phyloP scores from a whole-genome alignment of 768 basidiomycete species.

The Tephrocybe sp. region DNA sequence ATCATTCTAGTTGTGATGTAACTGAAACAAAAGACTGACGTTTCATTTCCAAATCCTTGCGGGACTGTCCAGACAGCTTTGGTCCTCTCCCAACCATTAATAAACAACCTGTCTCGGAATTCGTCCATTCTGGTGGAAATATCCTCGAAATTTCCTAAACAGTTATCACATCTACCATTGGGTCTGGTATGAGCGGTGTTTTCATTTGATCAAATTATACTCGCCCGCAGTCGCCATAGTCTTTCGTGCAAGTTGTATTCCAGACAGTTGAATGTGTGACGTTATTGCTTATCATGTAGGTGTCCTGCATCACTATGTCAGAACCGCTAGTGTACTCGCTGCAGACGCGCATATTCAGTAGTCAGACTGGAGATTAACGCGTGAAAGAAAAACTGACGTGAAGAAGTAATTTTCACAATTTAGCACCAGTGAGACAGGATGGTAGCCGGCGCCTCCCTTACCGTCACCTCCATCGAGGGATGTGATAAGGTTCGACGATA shows the following conservation, averaged over 20 bases:
- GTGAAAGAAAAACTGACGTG: slow-evolving; percentile 24
- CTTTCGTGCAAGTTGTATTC: slow-evolving; percentile 60
- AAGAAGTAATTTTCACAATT: slow-evolving; percentile 72
- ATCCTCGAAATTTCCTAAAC: slow-evolving; percentile 69
- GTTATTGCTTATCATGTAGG: slow-evolving; percentile 60
- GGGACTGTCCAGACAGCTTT: slow-evolving; percentile 81
- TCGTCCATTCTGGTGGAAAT: slow-evolving; percentile 67
- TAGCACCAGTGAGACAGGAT: slow-evolving; percentile 64
- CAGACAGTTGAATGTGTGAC: slow-evolving; percentile 62
- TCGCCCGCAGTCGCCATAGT: slow-evolving; percentile 76
- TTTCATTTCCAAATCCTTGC: slow-evolving; percentile 69
- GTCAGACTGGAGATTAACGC: not conserved
- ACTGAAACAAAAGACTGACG: slow-evolving; percentile 32
- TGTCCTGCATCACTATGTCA: slow-evolving; percentile 72
- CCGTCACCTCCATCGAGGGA: slow-evolving; percentile 54
- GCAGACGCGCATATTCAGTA: not conserved
- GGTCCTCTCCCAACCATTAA: slow-evolving; percentile 66
- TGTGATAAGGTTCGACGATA: slow-evolving; percentile 56
- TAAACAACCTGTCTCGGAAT: slow-evolving; percentile 56
- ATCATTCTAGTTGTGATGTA: not conserved
- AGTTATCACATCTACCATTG: slow-evolving; percentile 49
- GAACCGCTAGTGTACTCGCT: slow-evolving; percentile 54
- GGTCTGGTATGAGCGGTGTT: not conserved
- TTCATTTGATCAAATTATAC: slow-evolving; percentile 20
- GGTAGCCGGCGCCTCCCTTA: slow-evolving; percentile 53